Conservation (phyloP, 441 rosid species). For the Omphalea diandra region DNA sequence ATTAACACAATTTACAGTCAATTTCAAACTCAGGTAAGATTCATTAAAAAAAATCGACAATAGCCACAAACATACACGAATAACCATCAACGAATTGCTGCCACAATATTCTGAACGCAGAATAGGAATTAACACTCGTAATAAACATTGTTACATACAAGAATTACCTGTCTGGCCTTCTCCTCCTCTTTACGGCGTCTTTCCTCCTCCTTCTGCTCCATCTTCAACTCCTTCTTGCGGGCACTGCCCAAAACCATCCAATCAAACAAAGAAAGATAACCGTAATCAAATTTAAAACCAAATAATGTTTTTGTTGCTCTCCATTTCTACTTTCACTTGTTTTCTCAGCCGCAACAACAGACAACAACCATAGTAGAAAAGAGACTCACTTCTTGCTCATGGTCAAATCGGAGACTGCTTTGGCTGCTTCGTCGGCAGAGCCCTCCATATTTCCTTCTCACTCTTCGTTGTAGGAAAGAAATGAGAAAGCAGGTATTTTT, state of each 20-base stretch:
- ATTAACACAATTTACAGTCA: too few species aligned
- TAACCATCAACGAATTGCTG: neutral
- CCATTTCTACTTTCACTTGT: neutral
- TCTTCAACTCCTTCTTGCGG: constrained; percentile 59
- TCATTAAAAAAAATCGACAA: too few species aligned
- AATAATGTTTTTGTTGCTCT: too few species aligned
- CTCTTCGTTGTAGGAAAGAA: too few species aligned
- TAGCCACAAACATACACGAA: neutral
- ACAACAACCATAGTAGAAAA: too few species aligned
- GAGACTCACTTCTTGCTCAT: constrained; percentile 54
- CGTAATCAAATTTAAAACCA: too few species aligned
- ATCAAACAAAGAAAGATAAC: too few species aligned
- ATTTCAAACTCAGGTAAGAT: too few species aligned
- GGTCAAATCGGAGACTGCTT: constrained; percentile 27
- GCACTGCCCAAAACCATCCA: constrained; percentile 51
- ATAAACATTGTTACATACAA: too few species aligned
- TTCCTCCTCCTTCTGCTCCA: constrained; percentile 68
- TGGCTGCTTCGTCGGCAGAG: constrained; percentile 12
- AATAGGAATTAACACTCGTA: too few species aligned
- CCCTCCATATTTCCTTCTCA: neutral
- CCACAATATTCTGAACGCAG: neutral
- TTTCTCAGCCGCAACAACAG: neutral
- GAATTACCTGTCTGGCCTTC: constrained; percentile 55
- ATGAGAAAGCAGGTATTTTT: too few species aligned
- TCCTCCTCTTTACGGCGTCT: constrained; percentile 64